phyloP scores from a whole-genome alignment of 2,329 filamentous ascomycete genomes.

The Colletotrichum tropicicola region DNA sequence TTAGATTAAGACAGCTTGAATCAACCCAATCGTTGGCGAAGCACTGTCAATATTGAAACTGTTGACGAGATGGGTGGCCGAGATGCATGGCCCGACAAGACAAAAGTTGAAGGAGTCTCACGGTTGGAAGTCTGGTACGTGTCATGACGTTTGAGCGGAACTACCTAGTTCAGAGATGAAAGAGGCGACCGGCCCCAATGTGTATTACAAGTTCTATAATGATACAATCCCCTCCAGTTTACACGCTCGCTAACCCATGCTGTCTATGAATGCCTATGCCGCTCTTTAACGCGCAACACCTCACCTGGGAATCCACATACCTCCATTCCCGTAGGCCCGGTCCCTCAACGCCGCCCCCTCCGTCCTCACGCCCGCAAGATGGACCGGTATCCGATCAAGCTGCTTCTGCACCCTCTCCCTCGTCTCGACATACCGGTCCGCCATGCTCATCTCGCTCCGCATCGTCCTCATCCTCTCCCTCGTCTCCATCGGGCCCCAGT shows the following conservation, averaged over 20 bases:
- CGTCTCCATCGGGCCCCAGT: slow-evolving; percentile 53
- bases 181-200: not conserved
- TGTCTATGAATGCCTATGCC: too few species aligned
- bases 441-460: slow-evolving; percentile 51
- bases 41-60: too few species aligned
- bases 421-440: slow-evolving; percentile 57
- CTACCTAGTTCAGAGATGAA: too few species aligned
- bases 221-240: not conserved
- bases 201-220: not conserved
- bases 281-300: too few species aligned
- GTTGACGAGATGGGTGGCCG: too few species aligned
- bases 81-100: too few species aligned
- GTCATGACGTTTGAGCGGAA: too few species aligned
- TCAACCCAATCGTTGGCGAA: too few species aligned
- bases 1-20: too few species aligned
- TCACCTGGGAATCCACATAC: slow-evolving; percentile 55
- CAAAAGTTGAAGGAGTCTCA: too few species aligned
- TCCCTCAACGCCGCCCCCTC: slow-evolving; percentile 57
- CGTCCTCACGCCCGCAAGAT: slow-evolving; percentile 66
- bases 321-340: slow-evolving; percentile 56
- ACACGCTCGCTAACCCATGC: not conserved
- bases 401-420: slow-evolving; percentile 60
- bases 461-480: slow-evolving; percentile 47
- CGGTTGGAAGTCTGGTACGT: too few species aligned
- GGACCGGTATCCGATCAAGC: slow-evolving; percentile 67